Base-by-base conservation (phyloP, 129 eudicot genomes). In the Artemisia annua region DNA sequence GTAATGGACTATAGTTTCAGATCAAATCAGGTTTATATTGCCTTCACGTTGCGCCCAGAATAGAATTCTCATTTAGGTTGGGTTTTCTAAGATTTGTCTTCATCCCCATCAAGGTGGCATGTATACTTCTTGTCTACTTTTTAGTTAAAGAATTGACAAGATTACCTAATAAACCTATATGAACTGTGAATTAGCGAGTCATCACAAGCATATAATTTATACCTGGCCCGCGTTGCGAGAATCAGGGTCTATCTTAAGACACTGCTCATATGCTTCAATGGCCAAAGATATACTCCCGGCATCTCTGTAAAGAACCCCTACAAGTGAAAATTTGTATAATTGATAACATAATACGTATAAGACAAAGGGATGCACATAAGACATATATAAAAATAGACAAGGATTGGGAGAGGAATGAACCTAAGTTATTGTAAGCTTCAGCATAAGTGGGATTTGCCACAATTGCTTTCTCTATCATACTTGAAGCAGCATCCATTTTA, bases 161-260 rank as follows among this genome's bases (percentile, higher is more conserved):
- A 62, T 60, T 49, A 73, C 53, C 55, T 22, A 53, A 63, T 52
- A 63, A 74, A 24, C 18, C 67, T 22, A 28, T n/a, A 67, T 59
- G 17, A 51, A 35, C 43, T 35, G 32, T 13, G 53, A 60, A 75
- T 9, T 22, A 61, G 18, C 16, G 13, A 22, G 19, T 20, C 19
- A 61, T 48, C 16, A 73, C 63, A 59, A 50, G 57, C 43, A 51
- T 58, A 67, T 46, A 74, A 63, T 24, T 24, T 67, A 32, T 80
- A 94, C 98, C 97, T 94, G 98, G 79, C 98, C 98, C 2, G 98
- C 98, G 68, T 94, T 94, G 57, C 98, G 97, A 76, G 98, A 94
- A 83, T 94, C 98, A 15, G 96, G 96, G 69, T 94, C 98, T 55
- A 94, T 88, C 77, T 90, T 94, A 61, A 94, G 97, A 83, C 98